Conservation (phyloP, 2,329 filamentous ascomycete species). For the Botryotinia narcissicola region DNA sequence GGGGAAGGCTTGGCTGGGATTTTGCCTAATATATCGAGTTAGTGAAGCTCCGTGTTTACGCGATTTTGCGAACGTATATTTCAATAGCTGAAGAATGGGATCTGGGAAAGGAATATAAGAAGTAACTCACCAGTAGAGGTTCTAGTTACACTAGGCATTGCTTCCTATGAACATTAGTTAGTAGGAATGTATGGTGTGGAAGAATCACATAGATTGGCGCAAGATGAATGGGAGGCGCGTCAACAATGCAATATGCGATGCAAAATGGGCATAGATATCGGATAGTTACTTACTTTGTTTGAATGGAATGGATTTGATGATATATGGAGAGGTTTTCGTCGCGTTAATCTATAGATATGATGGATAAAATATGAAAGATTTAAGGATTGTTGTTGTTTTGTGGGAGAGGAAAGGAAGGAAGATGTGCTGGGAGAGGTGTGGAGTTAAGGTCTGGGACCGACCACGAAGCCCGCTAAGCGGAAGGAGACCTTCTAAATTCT, state of each 20-base stretch:
- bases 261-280: not conserved
- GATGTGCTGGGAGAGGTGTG: slow-evolving; percentile 18
- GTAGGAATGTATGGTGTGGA: not conserved
- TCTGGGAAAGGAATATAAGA: not conserved
- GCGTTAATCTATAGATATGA: not conserved
- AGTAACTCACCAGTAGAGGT: slow-evolving; percentile 34
- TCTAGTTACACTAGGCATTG: slow-evolving; percentile 37
- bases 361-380: slow-evolving; percentile 3
- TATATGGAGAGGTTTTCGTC: not conserved
- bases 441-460: slow-evolving; percentile 16
- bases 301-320: not conserved
- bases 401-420: not conserved
- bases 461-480: slow-evolving; percentile 19
- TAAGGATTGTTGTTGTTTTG: slow-evolving; percentile 13
- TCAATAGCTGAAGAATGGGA: not conserved
- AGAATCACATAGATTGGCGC: slow-evolving; percentile 1
- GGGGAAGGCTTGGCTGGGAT: slow-evolving; percentile 34
- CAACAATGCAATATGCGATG: not conserved
- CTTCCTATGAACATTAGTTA: slow-evolving; percentile 26
- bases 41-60: slow-evolving; percentile 26
- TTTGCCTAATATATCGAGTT: slow-evolving; percentile 31
- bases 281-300: slow-evolving; percentile 6
- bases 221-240: slow-evolving; percentile 1
- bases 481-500: slow-evolving; percentile 1
- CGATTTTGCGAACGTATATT: slow-evolving; percentile 17